phyloP scores from a whole-genome alignment of 2,329 filamentous ascomycete genomes.

The Fusarium continuum region DNA sequence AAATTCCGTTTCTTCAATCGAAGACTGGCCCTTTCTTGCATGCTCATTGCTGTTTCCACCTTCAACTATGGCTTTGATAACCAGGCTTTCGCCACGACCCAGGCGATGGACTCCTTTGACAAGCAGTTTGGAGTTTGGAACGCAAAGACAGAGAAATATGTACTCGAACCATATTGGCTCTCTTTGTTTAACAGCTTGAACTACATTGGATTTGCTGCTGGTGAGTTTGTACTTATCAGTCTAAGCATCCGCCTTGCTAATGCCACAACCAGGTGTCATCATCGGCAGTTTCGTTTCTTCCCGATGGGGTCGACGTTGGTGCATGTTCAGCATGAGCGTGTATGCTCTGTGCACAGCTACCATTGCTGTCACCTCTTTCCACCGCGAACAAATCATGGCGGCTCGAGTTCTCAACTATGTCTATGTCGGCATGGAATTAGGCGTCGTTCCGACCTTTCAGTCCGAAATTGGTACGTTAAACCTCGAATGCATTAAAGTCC shows the following conservation, averaged over 20 bases:
- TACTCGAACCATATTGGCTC: slow-evolving; percentile 45
- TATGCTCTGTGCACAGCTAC: slow-evolving; percentile 44
- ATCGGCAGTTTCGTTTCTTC: slow-evolving; percentile 37
- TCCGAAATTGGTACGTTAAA: slow-evolving; percentile 44
- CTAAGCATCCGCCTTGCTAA: not conserved
- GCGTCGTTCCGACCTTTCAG: slow-evolving; percentile 47
- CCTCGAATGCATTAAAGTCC: fast-evolving
- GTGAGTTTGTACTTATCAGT: slow-evolving; percentile 21
- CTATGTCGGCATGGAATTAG: slow-evolving; percentile 40
- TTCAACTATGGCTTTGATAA: slow-evolving; percentile 55
- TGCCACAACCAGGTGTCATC: slow-evolving; percentile 24
- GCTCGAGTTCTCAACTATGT: slow-evolving; percentile 39
- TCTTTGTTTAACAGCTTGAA: slow-evolving; percentile 51
- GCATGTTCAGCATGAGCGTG: slow-evolving; percentile 49
- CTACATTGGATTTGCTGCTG: slow-evolving; percentile 48
- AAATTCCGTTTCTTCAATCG: slow-evolving; percentile 41
- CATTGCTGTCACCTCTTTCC: slow-evolving; percentile 28
- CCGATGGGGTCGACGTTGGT: slow-evolving; percentile 41
- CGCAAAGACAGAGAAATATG: slow-evolving; percentile 34
- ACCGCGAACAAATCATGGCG: slow-evolving; percentile 34
- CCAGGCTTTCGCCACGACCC: slow-evolving; percentile 48
- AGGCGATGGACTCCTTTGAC: slow-evolving; percentile 50
- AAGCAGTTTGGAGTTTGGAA: slow-evolving; percentile 47
- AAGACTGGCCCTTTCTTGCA: slow-evolving; percentile 23
- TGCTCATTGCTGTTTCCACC: slow-evolving; percentile 48